Evolutionary conservation across 768 basidiomycete species (phyloP).

Genomic region (Mycena indigotica): DNA sequence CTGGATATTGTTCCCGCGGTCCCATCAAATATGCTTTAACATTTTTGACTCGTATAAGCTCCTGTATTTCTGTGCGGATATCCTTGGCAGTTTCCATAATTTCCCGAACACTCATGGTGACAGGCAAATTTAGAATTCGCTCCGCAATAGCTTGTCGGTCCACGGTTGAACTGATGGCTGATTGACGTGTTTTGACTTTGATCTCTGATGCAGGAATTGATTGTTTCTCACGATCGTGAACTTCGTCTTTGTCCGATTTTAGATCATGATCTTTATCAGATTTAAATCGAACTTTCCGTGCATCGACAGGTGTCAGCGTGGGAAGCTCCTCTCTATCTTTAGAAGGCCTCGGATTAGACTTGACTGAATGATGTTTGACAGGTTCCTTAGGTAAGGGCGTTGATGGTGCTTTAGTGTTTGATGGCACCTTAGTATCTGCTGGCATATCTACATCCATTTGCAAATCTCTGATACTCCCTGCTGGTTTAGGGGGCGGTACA

Average conservation of each 20-base stretch:
- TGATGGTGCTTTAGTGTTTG: background rate
- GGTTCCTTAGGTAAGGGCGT: background rate
- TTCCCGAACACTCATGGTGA: background rate
- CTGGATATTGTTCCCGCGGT: background rate
- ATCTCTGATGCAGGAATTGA: background rate
- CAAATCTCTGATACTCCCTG: background rate
- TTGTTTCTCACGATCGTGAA: background rate
- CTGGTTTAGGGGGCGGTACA: background rate
- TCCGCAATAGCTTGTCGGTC: background rate
- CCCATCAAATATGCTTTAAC: background rate
- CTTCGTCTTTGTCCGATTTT: background rate
- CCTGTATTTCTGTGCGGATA: slow-evolving; percentile 1
- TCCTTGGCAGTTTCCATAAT: slow-evolving; percentile 4
- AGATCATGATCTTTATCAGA: background rate
- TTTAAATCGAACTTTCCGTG: background rate
- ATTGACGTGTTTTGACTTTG: background rate
- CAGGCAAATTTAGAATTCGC: background rate
- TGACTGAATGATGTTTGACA: background rate
- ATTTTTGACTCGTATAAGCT: slow-evolving; percentile 5
- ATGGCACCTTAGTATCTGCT: background rate
- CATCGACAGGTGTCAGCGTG: background rate
- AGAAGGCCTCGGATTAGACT: background rate
- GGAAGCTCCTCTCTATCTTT: background rate
- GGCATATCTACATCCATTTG: background rate
- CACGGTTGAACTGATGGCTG: background rate